phyloP scores from a whole-genome alignment of 2,329 filamentous ascomycete genomes.

The Stachybotrys chartarum region DNA sequence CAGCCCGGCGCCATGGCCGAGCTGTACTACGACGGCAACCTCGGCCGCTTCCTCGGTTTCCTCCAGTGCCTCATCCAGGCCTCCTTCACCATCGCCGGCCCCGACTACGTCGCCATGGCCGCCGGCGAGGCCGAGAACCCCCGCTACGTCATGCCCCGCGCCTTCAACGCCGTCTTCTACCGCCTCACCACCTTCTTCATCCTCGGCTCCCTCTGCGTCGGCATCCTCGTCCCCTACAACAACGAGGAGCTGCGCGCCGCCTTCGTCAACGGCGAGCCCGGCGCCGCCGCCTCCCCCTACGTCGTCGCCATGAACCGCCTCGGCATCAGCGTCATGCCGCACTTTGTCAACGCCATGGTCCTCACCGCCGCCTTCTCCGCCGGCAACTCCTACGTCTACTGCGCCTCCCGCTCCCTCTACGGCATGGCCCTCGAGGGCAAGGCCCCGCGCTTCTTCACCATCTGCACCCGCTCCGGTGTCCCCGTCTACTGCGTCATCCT shows the following conservation, averaged over 20 bases:
- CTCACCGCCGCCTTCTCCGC: slow-evolving; percentile 61
- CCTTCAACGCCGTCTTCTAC: slow-evolving; percentile 75
- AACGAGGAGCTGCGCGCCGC: slow-evolving; percentile 54
- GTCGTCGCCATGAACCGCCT: slow-evolving; percentile 63
- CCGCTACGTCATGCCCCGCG: slow-evolving; percentile 60
- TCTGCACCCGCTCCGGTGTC: slow-evolving; percentile 57
- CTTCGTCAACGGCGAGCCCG: slow-evolving; percentile 50
- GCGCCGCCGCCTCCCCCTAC: slow-evolving; percentile 62
- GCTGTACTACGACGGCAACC: slow-evolving; percentile 53
- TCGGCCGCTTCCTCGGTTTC: slow-evolving; percentile 72
- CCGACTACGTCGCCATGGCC: slow-evolving; percentile 62
- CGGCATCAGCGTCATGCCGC: slow-evolving; percentile 54
- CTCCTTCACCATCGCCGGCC: slow-evolving; percentile 60
- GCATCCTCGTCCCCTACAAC: slow-evolving; percentile 64
- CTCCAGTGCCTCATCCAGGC: slow-evolving; percentile 67
- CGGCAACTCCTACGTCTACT: slow-evolving; percentile 59
- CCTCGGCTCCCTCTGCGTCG: slow-evolving; percentile 64
- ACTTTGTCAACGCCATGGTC: slow-evolving; percentile 68
- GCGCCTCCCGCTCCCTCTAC: slow-evolving; percentile 60
- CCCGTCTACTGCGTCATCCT: slow-evolving; percentile 66
- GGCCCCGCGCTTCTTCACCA: slow-evolving; percentile 52
- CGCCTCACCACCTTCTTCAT: slow-evolving; percentile 71
- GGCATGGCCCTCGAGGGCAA: slow-evolving; percentile 63
- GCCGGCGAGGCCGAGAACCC: slow-evolving; percentile 68
- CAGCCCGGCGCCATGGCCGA: slow-evolving; percentile 64